phyloP scores from a whole-genome alignment of 164 flowering plant genomes.

The Berberis thunbergii region DNA sequence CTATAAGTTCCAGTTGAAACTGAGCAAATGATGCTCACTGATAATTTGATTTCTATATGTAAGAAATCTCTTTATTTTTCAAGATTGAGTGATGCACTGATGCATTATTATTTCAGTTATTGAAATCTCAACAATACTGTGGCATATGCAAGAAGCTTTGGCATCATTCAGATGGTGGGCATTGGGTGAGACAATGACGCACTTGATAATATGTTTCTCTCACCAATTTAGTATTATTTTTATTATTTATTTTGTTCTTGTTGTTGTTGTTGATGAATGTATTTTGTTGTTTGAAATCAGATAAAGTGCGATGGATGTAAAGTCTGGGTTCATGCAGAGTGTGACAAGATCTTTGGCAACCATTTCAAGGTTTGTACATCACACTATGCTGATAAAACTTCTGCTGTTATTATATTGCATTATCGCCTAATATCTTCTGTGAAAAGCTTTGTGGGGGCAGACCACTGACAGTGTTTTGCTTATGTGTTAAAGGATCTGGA shows the following conservation, averaged over 20 bases:
- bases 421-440: slow-evolving; percentile 5
- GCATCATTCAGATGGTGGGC: too few species aligned
- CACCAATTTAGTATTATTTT: background rate
- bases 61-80: slow-evolving; percentile 80
- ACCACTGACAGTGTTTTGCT: background rate
- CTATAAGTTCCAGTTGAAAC: background rate
- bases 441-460: background rate
- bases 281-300: slow-evolving; percentile 20
- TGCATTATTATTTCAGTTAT: slow-evolving; percentile 11
- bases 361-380: slow-evolving; percentile 28
- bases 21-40: background rate
- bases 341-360: too few species aligned
- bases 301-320: too few species aligned
- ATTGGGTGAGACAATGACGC: slow-evolving; percentile 29
- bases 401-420: background rate
- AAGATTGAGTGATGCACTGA: slow-evolving; percentile 15
- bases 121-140: too few species aligned
- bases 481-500: slow-evolving; percentile 12
- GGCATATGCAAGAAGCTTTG: too few species aligned
- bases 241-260: background rate
- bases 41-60: slow-evolving; percentile 31
- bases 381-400: too few species aligned
- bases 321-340: too few species aligned
- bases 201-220: background rate
- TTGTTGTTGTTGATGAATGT: too few species aligned